Conservation (phyloP, 768 basidiomycete genomes). For the Tephrocybe sp. region DNA sequence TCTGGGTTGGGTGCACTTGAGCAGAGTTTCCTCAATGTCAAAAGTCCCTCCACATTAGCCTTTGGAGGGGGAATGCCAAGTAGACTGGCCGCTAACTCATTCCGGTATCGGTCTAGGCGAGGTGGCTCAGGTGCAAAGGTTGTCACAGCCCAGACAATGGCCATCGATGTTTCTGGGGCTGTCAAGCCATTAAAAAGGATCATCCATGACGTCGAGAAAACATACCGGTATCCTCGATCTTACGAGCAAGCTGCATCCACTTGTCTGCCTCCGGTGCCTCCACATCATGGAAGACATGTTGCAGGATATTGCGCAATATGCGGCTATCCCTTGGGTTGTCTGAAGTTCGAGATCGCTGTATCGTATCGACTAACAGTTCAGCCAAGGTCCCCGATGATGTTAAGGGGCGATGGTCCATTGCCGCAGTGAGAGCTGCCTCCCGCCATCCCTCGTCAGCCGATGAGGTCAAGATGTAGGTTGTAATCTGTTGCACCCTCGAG, state of each 20-base stretch:
- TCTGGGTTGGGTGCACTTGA: constrained; percentile 76
- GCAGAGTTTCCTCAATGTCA: constrained; percentile 63
- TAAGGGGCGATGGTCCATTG: constrained; percentile 25
- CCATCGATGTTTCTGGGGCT: constrained; percentile 73
- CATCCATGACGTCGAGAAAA: constrained; percentile 1
- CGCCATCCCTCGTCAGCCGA: constrained; percentile 52
- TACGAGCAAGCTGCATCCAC: constrained; percentile 74
- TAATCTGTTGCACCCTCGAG: constrained; percentile 46
- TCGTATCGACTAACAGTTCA: constrained; percentile 27
- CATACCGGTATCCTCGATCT: constrained; percentile 60
- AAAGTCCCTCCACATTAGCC: constrained; percentile 68
- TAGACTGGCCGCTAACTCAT: constrained; percentile 83
- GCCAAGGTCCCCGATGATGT: constrained; percentile 22
- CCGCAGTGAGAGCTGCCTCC: constrained; percentile 32
- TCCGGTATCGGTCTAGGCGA: constrained; percentile 76
- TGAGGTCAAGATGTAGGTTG: constrained; percentile 62
- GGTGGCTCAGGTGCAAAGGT: constrained; percentile 64
- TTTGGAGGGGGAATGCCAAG: constrained; percentile 61
- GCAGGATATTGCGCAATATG: constrained; percentile 58
- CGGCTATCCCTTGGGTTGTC: constrained; percentile 57
- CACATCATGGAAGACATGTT: constrained; percentile 55
- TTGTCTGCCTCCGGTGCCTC: constrained; percentile 65
- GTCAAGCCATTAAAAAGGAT: neutral
- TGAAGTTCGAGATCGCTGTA: constrained; percentile 27
- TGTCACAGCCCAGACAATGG: constrained; percentile 61